Base-by-base conservation (phyloP, 352 stramenopile genomes). In the Phytophthora ohioensis region DNA sequence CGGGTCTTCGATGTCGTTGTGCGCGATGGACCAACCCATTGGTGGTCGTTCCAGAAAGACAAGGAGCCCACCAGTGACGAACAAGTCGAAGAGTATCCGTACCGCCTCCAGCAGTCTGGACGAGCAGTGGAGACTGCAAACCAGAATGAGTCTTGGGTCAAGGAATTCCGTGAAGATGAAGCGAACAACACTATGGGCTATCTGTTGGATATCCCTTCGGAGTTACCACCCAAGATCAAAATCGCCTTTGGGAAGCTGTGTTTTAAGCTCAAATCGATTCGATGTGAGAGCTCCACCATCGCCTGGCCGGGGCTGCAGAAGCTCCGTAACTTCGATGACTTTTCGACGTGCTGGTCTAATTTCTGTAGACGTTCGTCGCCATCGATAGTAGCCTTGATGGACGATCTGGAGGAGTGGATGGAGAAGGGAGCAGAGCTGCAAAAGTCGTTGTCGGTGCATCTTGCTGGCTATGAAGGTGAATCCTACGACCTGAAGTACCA, bases 401-500 rank as follows among this genome's bases (percentile, higher is more conserved):
- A 73, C 48, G 61, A 75, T 3, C 66, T 85, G 6, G 67, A 82
- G 9, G 48, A 69, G 21, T 63, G 65, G 62, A 65, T 69, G 57
- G 58, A 70, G 53, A 49, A 65, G 45, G 65, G 15, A 0, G 36
- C 64, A 15, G 49, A 62, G 32, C 46, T 43, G 30, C 43, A 38
- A 11, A 71, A 63, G 27, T 27, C 21, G n/a, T 11, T 81, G 27
- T 67, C 68, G 7, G 49, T 81, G n/a, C 68, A 81, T 54, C 15
- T 85, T 48, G 52, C 57, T 30, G 47, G 42, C 11, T 48, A 49
- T 5, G 13, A 56, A 52, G 48, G 52, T 4, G 51, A 46, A 3
- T 68, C 49, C 3, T 81, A 71, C 48, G 61, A 79, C 8, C 31
- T 89, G 17, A 89, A 87, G 61, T 89, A 79, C 36, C 57, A 66